Evolutionary conservation across 179 eudicot species (phyloP).

Genomic region (Beta lomatogona): DNA sequence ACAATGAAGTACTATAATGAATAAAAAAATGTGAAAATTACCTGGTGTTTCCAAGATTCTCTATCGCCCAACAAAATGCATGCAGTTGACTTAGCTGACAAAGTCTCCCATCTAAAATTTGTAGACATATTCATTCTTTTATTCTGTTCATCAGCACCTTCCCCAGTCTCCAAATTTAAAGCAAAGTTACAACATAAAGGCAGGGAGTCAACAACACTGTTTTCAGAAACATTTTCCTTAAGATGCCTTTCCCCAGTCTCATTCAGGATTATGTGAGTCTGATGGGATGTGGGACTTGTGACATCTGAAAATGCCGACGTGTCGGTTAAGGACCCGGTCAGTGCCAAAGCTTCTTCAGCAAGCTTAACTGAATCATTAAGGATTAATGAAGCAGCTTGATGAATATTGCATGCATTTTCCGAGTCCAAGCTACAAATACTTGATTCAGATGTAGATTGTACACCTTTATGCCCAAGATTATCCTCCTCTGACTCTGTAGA

Average conservation of each 20-base stretch:
- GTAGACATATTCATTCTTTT: neutral
- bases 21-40: constrained; percentile 12
- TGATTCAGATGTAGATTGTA: constrained; percentile 7
- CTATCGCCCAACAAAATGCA: constrained; percentile 23
- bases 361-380: neutral
- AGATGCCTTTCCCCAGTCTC: neutral
- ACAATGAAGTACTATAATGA: neutral
- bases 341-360: neutral
- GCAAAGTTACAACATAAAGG: neutral
- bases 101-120: neutral
- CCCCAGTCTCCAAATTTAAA: neutral
- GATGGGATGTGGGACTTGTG: neutral
- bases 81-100: constrained; percentile 26
- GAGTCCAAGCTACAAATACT: constrained; percentile 11
- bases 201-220: neutral
- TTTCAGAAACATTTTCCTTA: neutral
- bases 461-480: neutral
- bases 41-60: constrained; percentile 38
- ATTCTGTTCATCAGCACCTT: neutral
- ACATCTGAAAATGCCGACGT: too few species aligned
- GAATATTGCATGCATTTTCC: neutral
- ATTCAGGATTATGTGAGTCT: neutral
- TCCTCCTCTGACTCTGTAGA: neutral
- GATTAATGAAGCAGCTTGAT: neutral
- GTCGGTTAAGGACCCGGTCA: neutral